Base-by-base conservation (phyloP, 2,329 filamentous ascomycete genomes). In the Ceratocystis papillata region DNA sequence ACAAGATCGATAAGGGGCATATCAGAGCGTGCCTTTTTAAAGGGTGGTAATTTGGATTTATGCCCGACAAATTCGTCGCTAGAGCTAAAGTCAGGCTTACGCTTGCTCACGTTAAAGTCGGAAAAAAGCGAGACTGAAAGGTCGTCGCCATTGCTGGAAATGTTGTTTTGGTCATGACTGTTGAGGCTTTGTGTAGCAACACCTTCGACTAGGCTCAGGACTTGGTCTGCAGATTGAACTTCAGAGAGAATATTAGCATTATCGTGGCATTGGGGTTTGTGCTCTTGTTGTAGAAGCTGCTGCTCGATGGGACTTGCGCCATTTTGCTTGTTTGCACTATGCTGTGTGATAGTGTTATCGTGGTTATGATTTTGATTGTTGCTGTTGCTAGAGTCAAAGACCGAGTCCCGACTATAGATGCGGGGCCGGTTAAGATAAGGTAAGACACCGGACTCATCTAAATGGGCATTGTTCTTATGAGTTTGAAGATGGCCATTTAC, bases 21-120 rank as follows among this genome's bases (percentile, higher is more conserved):
- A 63, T 80, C 78, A 0, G 83, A 83, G 69, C 81, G 81, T 17
- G 84, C 74, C 69, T 81, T 75, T 71, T 85, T 85, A 72, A 83
- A 79, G 0, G 76, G 77, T 17, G 64, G 28, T 10, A 59, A 17
- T 6, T 60, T 59, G 12, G 46, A 44, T n/a, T 59, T 59, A 20
- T 59, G 55, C n/a, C 48, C 50, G 2, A 81, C 80, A 62, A 76
- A 78, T 68, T 83, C 82, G 63, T 82, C 82, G 69, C 80, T 82
- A 1, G 76, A 77, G 55, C 82, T 80, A 41, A 75, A 77, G 3
- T 73, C 68, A 1, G 81, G 78, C 69, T 84, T 84, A 60, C 83
- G 76, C 71, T 85, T 85, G 74, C 82, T 84, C 3, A 78, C 76
- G 50, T 75, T 79, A 25, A 81, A 74, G 45, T 80, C 73, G 20